Evolutionary conservation across 1,284 basidiomycete genomes (phyloP), one percentile per base, ranked within the genome.

Genomic region (Microbotryum violaceum): DNA sequence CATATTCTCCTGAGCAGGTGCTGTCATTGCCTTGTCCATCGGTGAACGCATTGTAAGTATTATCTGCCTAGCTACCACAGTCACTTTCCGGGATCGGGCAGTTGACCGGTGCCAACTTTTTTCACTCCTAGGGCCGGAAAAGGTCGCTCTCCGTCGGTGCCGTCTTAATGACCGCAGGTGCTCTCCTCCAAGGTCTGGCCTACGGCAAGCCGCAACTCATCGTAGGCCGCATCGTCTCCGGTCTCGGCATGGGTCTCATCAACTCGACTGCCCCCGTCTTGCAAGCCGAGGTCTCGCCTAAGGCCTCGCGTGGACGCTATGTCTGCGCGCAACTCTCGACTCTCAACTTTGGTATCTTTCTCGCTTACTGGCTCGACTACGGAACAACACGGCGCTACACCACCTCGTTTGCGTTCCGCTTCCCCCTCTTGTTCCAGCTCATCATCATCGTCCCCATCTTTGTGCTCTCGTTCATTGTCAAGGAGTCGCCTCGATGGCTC

Each of bases 201-300:
- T 68, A 68, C 31, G 67, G 68, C 46, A 62, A 64, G 29, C 50
- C 68, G 4, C 71, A 72, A 6, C 57, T 73, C 5, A 71, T 74
- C 66, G 72, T 72, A 47, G 74, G 50, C 29, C 58, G 66, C 46
- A 47, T 70, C 37, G 52, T 37, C 21, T 52, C 33, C n/a, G 51
- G 60, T 48, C 57, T 33, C 47, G 68, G 51, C 48, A 62, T 44
- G 72, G 74, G 73, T 16, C 68, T 70, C 59, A 68, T 74, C 60
- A 74, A 73, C 61, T 73, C 72, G 1, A 74, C 74, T 14, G 70
- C 71, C 23, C 74, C 74, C 2, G 73, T 74, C 12, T 61, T 74
- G 9, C 73, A 74, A 62, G 65, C 68, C 18, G 74, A 75, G 58
- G 70, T 72, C 9, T 71, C 70, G 6, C 74, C 73, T 1, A 70